Conservation (phyloP, 768 basidiomycete genomes). For the Boletus fagicola region DNA sequence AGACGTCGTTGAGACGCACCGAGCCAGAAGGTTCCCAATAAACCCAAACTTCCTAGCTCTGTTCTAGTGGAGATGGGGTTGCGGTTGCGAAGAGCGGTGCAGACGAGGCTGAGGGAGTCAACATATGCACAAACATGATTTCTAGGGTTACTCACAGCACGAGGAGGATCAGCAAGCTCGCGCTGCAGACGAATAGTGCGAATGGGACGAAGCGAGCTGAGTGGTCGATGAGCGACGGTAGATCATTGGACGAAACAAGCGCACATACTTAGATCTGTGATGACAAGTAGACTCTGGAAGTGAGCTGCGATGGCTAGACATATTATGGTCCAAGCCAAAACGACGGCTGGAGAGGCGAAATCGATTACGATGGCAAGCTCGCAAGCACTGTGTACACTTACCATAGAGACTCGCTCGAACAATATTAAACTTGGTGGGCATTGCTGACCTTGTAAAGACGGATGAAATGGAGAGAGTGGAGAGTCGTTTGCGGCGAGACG, state of each 20-base stretch:
- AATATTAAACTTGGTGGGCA: slow-evolving; percentile 73
- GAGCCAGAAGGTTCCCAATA: slow-evolving; percentile 77
- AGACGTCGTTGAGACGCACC: slow-evolving; percentile 42
- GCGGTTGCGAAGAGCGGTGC: slow-evolving; percentile 59
- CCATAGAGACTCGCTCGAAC: slow-evolving; percentile 68
- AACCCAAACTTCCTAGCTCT: slow-evolving; percentile 68
- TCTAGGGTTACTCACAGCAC: slow-evolving; percentile 51
- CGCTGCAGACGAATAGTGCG: slow-evolving; percentile 75
- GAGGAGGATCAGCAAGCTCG: slow-evolving; percentile 65
- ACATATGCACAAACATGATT: neutral
- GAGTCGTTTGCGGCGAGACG: slow-evolving; percentile 35
- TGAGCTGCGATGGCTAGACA: slow-evolving; percentile 78
- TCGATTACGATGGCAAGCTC: slow-evolving; percentile 6
- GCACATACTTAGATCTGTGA: slow-evolving; percentile 76
- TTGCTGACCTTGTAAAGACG: slow-evolving; percentile 40
- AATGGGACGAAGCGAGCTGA: slow-evolving; percentile 85
- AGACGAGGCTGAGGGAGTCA: slow-evolving; percentile 49
- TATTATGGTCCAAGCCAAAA: slow-evolving; percentile 73
- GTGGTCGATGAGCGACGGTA: slow-evolving; percentile 4
- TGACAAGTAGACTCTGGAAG: slow-evolving; percentile 66
- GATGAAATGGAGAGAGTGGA: slow-evolving; percentile 29
- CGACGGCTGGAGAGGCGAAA: slow-evolving; percentile 43
- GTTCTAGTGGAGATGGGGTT: slow-evolving; percentile 80
- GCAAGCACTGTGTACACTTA: slow-evolving; percentile 30
- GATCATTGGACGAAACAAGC: neutral